Conservation (phyloP, 2,329 filamentous ascomycete genomes). For the Lachnellula occidentalis region DNA sequence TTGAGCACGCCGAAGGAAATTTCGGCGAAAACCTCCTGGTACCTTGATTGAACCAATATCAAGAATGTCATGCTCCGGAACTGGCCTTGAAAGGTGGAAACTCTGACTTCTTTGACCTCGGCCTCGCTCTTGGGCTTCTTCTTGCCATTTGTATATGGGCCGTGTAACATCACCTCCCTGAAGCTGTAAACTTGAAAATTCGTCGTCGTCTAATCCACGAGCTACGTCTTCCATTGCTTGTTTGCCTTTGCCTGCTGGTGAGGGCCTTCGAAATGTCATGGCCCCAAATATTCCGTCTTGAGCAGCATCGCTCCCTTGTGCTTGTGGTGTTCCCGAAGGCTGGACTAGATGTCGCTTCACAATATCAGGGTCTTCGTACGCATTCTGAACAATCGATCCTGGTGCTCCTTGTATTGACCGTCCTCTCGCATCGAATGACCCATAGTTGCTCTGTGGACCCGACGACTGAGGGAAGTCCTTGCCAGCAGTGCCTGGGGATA, state of each 20-base stretch:
- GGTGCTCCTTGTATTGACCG: slow-evolving; percentile 38
- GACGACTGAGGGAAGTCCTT: slow-evolving; percentile 28
- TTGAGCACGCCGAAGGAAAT: slow-evolving; percentile 76
- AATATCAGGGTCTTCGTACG: slow-evolving; percentile 85
- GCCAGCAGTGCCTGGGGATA: slow-evolving; percentile 51
- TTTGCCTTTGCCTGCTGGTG: slow-evolving; percentile 30
- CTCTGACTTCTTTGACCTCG: slow-evolving; percentile 78
- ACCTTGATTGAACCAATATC: slow-evolving; percentile 89
- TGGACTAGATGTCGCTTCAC: slow-evolving; percentile 83
- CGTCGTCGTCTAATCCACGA: slow-evolving; percentile 55
- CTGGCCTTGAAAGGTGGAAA: slow-evolving; percentile 71
- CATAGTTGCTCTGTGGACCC: slow-evolving; percentile 67
- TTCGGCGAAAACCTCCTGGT: slow-evolving; percentile 86
- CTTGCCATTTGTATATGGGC: slow-evolving; percentile 94
- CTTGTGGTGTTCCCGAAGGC: slow-evolving; percentile 46
- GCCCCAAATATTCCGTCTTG: slow-evolving; percentile 29
- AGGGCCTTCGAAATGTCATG: slow-evolving; percentile 32
- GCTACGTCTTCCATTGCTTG: slow-evolving; percentile 29
- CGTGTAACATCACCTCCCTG: slow-evolving; percentile 94
- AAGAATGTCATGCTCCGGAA: slow-evolving; percentile 72
- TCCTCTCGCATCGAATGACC: slow-evolving; percentile 72
- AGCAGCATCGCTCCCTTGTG: slow-evolving; percentile 20
- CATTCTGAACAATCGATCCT: slow-evolving; percentile 45
- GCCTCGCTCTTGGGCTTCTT: slow-evolving; percentile 61
- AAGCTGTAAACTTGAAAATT: slow-evolving; percentile 88